Evolutionary conservation across 805 yeast genomes (phyloP).

Genomic region (Candida awuae): DNA sequence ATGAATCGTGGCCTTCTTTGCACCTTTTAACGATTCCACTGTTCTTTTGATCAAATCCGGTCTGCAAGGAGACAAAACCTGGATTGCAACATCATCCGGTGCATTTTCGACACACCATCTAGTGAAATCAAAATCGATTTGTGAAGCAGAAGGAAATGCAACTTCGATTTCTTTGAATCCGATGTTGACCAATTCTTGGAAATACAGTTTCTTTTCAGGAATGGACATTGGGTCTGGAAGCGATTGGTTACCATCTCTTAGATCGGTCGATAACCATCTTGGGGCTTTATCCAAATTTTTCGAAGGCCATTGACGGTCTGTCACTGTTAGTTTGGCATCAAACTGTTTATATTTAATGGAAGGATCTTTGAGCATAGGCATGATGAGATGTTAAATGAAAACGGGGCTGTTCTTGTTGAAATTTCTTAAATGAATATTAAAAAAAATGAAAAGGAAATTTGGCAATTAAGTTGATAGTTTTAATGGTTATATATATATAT

Average conservation of each 20-base stretch:
- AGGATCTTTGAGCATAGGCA: slow-evolving; percentile 47
- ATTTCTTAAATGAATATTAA: neutral
- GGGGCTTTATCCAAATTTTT: slow-evolving; percentile 55
- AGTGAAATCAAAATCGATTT: slow-evolving; percentile 74
- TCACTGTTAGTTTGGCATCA: slow-evolving; percentile 41
- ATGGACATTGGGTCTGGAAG: slow-evolving; percentile 83
- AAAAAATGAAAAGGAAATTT: neutral
- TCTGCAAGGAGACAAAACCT: slow-evolving; percentile 70
- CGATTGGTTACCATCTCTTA: slow-evolving; percentile 80
- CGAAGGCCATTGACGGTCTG: slow-evolving; percentile 66
- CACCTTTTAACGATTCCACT: slow-evolving; percentile 64
- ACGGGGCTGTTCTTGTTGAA: too few relatives aligned
- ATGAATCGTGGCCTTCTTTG: slow-evolving; percentile 68
- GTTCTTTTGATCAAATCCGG: slow-evolving; percentile 66
- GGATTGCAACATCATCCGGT: slow-evolving; percentile 71
- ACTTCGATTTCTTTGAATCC: slow-evolving; percentile 84
- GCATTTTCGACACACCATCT: slow-evolving; percentile 64
- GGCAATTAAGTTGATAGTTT: too few relatives aligned
- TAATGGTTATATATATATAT: too few relatives aligned
- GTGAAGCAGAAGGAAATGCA: slow-evolving; percentile 75
- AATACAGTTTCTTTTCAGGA: slow-evolving; percentile 65
- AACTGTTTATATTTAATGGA: slow-evolving; percentile 54
- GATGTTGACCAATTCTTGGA: slow-evolving; percentile 56
- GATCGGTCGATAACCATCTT: slow-evolving; percentile 76
- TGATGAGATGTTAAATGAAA: slow-evolving; percentile 4